phyloP scores from a whole-genome alignment of 2,329 filamentous ascomycete species.

The Penicillium sp. region DNA sequence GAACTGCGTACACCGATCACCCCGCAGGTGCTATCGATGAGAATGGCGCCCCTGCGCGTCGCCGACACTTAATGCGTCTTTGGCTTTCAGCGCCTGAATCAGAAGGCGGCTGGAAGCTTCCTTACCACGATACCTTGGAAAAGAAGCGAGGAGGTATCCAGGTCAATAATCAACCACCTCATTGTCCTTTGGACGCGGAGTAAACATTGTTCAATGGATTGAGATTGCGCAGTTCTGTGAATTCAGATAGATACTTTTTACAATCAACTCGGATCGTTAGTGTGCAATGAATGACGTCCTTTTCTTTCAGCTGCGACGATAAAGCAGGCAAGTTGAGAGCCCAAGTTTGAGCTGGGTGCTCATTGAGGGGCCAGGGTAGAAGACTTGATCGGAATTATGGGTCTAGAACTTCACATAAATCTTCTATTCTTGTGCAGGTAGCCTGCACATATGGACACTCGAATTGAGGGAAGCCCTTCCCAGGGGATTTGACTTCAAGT shows the following conservation, averaged over 20 bases:
- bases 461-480: too few relatives aligned
- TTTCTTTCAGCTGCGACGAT: background rate
- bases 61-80: constrained; percentile 28
- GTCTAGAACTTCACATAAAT: too few relatives aligned
- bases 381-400: too few relatives aligned
- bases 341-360: too few relatives aligned
- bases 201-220: constrained; percentile 1
- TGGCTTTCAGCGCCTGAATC: constrained; percentile 26
- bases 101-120: constrained; percentile 28
- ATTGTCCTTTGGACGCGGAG: constrained; percentile 28
- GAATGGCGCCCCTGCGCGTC: constrained; percentile 16
- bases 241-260: background rate
- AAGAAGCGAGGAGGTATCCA: constrained; percentile 31
- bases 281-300: background rate
- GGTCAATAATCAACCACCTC: constrained; percentile 25
- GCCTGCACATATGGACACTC: too few relatives aligned
- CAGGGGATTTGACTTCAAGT: too few relatives aligned
- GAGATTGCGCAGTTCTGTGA: background rate
- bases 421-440: too few relatives aligned
- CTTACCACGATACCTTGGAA: constrained; percentile 24
- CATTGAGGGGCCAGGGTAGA: too few relatives aligned
- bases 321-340: too few relatives aligned
- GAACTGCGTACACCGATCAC: constrained; percentile 29
- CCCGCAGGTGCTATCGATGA: constrained; percentile 23
- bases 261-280: background rate